These are phyloP conservation scores for Otatea glauca DNA, from an alignment of 176 grass and related monocot genomes.

Conservation along the genomic window DNA sequence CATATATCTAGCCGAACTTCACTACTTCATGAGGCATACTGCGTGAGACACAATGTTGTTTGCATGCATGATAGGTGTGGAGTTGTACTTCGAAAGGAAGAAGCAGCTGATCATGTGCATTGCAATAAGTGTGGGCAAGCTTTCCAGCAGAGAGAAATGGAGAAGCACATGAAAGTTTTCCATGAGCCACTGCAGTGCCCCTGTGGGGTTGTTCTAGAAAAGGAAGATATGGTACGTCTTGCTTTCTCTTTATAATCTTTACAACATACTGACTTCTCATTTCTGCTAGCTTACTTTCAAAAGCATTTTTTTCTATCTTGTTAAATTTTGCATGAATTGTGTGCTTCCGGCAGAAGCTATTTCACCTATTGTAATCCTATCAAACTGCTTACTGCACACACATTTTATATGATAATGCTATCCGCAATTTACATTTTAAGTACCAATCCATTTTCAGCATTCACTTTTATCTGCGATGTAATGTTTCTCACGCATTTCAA, in stretches of 20 bases:
- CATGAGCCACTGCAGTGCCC: slow-evolving; percentile 81
- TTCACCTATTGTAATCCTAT: background rate
- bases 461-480: background rate
- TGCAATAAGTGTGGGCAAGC: slow-evolving; percentile 78
- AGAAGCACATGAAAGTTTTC: slow-evolving; percentile 98
- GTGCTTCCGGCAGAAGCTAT: background rate
- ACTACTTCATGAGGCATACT: slow-evolving; percentile 90
- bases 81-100: slow-evolving; percentile 84
- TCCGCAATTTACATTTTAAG: background rate
- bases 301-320: background rate
- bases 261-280: background rate
- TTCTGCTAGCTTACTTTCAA: background rate
- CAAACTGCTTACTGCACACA: background rate
- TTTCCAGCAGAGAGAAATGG: slow-evolving; percentile 84
- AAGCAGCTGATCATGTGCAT: slow-evolving; percentile 75
- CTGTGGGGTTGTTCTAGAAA: slow-evolving; percentile 81
- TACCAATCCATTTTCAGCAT: background rate
- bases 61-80: slow-evolving; percentile 77
- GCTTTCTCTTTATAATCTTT: background rate
- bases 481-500: too few species aligned
- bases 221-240: slow-evolving; percentile 89
- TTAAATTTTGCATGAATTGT: background rate
- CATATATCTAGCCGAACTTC: slow-evolving; percentile 65
- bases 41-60: slow-evolving; percentile 82
- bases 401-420: background rate